These are phyloP conservation scores for Colletotrichum spinosum DNA, from an alignment of 2,329 filamentous ascomycete genomes.

Conservation along the genomic window DNA sequence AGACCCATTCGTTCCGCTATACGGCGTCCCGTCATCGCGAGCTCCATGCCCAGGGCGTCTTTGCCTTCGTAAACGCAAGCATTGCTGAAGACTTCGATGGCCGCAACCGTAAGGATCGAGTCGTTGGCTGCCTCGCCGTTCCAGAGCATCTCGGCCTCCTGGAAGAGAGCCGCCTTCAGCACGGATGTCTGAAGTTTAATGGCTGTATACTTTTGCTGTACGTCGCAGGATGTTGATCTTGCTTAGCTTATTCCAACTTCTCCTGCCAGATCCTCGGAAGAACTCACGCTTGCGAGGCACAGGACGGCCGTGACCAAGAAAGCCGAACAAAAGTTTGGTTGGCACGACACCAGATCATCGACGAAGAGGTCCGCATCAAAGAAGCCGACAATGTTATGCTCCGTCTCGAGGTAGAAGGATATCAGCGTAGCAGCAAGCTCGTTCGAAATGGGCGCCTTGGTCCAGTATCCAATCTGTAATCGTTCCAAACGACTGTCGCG, in stretches of 20 bases:
- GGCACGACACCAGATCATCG: conserved; percentile 43
- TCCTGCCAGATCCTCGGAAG: not conserved
- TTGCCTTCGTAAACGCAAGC: conserved; percentile 39
- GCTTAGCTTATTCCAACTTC: not conserved
- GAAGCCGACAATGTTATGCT: conserved; percentile 50
- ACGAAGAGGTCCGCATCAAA: conserved; percentile 50
- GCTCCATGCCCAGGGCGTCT: not conserved
- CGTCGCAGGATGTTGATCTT: not conserved
- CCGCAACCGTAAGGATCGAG: conserved; percentile 34
- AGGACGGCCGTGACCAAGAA: conserved; percentile 43
- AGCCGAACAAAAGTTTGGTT: conserved; percentile 45
- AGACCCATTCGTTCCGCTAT: conserved; percentile 40
- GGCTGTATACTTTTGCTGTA: not conserved
- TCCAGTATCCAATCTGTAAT: conserved; percentile 48
- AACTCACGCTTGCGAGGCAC: not conserved
- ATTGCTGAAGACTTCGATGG: conserved; percentile 40
- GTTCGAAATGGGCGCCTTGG: conserved; percentile 44
- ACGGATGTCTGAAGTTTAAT: conserved; percentile 48
- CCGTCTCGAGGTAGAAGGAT: conserved; percentile 50
- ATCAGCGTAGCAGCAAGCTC: conserved; percentile 46
- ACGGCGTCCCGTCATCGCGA: not conserved
- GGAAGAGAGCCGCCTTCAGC: conserved; percentile 44
- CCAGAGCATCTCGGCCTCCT: not conserved
- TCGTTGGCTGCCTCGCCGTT: conserved; percentile 40
- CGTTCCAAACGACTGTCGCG: conserved; percentile 43